These are phyloP conservation scores for Anthracocystis panici-leucophaei DNA, from an alignment of 1,284 basidiomycete species.

Conservation along the genomic window DNA sequence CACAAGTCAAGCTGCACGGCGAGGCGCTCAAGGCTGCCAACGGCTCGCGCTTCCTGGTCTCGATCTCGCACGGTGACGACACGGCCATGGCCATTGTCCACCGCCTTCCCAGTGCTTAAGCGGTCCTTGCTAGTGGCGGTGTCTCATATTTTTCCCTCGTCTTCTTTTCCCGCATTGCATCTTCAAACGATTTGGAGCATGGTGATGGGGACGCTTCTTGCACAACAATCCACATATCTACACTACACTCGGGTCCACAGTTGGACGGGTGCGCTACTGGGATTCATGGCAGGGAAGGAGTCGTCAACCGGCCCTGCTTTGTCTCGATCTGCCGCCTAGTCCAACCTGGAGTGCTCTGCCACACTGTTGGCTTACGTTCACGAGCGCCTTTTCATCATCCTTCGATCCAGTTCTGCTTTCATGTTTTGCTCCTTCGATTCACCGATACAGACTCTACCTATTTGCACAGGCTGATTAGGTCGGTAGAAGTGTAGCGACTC, in stretches of 20 bases:
- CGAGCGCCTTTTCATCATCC: not conserved
- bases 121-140: not conserved
- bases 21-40: conserved; percentile 61
- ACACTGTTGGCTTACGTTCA: conserved; percentile 12
- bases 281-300: conserved; percentile 34
- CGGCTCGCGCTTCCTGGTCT: conserved; percentile 86
- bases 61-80: conserved; percentile 80
- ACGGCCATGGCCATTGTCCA: conserved; percentile 63
- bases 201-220: conserved; percentile 1
- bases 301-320: conserved; percentile 49
- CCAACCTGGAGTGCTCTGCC: conserved; percentile 23
- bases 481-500: conserved; percentile 32
- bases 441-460: conserved; percentile 1
- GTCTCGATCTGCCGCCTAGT: conserved; percentile 26
- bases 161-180: conserved; percentile 17
- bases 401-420: conserved; percentile 6
- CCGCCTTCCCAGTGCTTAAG: conserved; percentile 52
- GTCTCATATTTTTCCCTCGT: not conserved
- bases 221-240: not conserved
- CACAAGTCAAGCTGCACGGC: conserved; percentile 79
- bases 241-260: conserved; percentile 36
- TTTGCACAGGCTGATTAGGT: not conserved
- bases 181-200: conserved; percentile 1
- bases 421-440: conserved; percentile 2
- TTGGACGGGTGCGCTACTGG: conserved; percentile 29